Evolutionary conservation across 192 early-diverging fungal species (phyloP), one percentile per base, ranked within the genome.

Genomic region (Diversispora epigaea): DNA sequence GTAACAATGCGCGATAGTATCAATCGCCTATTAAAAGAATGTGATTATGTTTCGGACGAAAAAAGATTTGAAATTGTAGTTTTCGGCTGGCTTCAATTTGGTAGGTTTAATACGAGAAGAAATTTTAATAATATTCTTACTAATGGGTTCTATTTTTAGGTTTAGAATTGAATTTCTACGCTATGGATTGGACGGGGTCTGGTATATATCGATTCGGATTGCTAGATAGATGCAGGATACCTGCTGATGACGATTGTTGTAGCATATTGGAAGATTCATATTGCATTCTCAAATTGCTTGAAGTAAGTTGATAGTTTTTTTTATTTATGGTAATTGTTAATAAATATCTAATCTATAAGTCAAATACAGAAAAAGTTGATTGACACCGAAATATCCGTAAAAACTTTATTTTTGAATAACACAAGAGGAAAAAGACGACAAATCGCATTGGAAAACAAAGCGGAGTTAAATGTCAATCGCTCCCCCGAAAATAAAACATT

Each of bases 151-250:
- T 45, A 67, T 67, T 67, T 67, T 67, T 67, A 67, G 65, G 65
- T 45, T 44, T 67, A 44, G 65, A 67, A 67, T 17, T 67, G 4
- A 67, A 67, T 67, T 67, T 67, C 65, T 67, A 67, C 17, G 45
- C 65, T 11, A 67, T 67, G 45, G 45, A 67, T 44, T 67, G 65
- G 45, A 45, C 22, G 6, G 65, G 45, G 5, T 67, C 41, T 4
- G 65, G 44, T 45, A 17, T 67, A 12, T 67, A 67, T 67, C 45
- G 45, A 67, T 67, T 67, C 17, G 65, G 45, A 3, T 46, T 67
- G 4, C 15, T 67, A 44, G 65, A 67, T 67, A 3, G 17, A 67
- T 67, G 61, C 4, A 63, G 22, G 19, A 63, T 63, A 63, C 61
- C 61, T 67, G 43, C n/a, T 4, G 45, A 67, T 44, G 17, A 3